Evolutionary conservation across 305 asterid species (phyloP).

Genomic region (Nicotiana rustica): DNA sequence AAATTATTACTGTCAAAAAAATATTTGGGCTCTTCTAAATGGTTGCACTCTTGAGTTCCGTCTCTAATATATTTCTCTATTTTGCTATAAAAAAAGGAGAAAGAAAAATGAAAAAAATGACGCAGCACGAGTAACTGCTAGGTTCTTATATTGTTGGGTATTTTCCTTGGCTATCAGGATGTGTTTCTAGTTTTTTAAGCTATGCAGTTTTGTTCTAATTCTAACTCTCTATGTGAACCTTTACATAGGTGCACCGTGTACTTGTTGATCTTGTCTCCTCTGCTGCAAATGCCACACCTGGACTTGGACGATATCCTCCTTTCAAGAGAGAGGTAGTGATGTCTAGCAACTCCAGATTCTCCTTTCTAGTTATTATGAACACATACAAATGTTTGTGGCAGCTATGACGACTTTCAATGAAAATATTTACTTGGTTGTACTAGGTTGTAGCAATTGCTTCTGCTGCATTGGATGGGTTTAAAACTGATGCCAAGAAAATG

Average conservation of each 20-base stretch:
- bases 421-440: constrained; percentile 36
- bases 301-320: constrained; percentile 99
- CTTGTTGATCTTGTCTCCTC: constrained; percentile 90
- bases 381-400: constrained; percentile 15
- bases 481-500: constrained; percentile 88
- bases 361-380: not conserved
- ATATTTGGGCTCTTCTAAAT: constrained; percentile 12
- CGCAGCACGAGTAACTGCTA: constrained; percentile 2
- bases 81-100: not conserved
- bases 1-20: not conserved
- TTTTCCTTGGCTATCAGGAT: not conserved
- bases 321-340: constrained; percentile 89
- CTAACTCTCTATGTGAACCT: constrained; percentile 21
- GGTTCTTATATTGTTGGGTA: constrained; percentile 14
- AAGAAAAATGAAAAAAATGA: not conserved
- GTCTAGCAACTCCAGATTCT: constrained; percentile 28
- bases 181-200: constrained; percentile 6
- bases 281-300: constrained; percentile 97
- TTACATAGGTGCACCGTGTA: constrained; percentile 86
- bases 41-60: constrained; percentile 9
- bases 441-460: constrained; percentile 92
- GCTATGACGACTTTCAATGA: not conserved
- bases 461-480: constrained; percentile 90
- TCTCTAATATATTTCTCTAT: not conserved
- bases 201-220: constrained; percentile 5